phyloP scores from a whole-genome alignment of 208 protist species.

The Acanthamoeba sp. region DNA sequence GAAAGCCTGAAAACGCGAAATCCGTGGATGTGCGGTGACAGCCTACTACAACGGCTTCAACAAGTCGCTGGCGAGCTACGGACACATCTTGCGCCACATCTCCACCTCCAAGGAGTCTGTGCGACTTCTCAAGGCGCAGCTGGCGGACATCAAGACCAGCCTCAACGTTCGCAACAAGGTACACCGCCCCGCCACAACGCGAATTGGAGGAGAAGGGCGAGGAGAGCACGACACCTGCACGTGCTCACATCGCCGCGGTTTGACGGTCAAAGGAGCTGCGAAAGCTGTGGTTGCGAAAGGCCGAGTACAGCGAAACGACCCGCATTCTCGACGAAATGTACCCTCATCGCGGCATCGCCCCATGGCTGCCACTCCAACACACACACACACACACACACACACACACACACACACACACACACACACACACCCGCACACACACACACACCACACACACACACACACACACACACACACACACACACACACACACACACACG shows the following conservation, averaged over 20 bases:
- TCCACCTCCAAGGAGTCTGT: conserved; percentile 21
- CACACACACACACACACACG: too few species aligned
- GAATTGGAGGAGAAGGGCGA: neutral
- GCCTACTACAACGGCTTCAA: conserved; percentile 46
- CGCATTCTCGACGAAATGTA: conserved; percentile 53
- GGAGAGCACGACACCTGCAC: too few species aligned
- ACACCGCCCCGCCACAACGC: neutral
- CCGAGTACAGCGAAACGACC: conserved; percentile 12
- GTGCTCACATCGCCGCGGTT: too few species aligned
- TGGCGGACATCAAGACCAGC: conserved; percentile 10
- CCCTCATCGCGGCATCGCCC: too few species aligned
- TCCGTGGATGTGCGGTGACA: too few species aligned
- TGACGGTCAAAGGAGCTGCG: conserved; percentile 10
- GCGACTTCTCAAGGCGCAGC: neutral
- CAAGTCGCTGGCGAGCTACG: conserved; percentile 45
- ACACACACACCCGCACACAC: too few species aligned
- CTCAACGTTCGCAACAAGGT: conserved; percentile 25
- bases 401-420: too few species aligned
- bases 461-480: neutral
- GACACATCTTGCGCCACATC: conserved; percentile 8
- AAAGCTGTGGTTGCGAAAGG: conserved; percentile 6
- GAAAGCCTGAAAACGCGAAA: too few species aligned
- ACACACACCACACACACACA: neutral
- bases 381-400: too few species aligned
- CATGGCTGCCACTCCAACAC: too few species aligned